These are phyloP conservation scores for Aspergillus diversus DNA, from an alignment of 495 filamentous ascomycete species.

Conservation along the genomic window DNA sequence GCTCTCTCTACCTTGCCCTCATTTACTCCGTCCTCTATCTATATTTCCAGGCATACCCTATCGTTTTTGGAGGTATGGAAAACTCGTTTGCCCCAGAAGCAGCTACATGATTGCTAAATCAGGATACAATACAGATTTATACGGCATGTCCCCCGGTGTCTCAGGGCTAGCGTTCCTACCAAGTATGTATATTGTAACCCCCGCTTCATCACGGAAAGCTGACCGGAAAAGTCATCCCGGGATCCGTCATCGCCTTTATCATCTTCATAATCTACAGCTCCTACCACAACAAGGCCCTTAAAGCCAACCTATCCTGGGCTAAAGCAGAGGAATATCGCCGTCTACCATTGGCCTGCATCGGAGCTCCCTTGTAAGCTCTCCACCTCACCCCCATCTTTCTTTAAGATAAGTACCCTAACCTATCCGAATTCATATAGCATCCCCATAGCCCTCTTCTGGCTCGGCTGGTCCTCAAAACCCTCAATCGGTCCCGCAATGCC, in stretches of 20 bases:
- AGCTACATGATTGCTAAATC: background rate
- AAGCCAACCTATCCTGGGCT: constrained; percentile 28
- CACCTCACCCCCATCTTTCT: background rate
- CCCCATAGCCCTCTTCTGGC: constrained; percentile 61
- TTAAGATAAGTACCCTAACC: constrained; percentile 22
- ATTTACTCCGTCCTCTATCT: constrained; percentile 65
- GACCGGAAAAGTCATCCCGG: constrained; percentile 24
- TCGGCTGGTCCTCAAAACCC: constrained; percentile 55
- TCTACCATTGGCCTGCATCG: constrained; percentile 57
- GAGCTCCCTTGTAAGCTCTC: constrained; percentile 30
- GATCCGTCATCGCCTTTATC: constrained; percentile 29
- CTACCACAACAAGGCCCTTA: constrained; percentile 29
- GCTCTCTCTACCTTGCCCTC: constrained; percentile 60
- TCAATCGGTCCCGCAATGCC: constrained; percentile 52
- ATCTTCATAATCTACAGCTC: constrained; percentile 34
- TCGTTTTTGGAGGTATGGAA: constrained; percentile 51
- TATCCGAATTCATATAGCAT: constrained; percentile 32
- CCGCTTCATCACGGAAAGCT: background rate
- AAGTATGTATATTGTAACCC: constrained; percentile 25
- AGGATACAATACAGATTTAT: constrained; percentile 40
- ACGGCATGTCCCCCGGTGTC: constrained; percentile 45
- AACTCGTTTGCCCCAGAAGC: too few relatives aligned
- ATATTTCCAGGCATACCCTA: constrained; percentile 63
- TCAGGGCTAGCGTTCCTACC: constrained; percentile 39
- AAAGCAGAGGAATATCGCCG: constrained; percentile 61